Evolutionary conservation across 371 early-diverging fungal species (phyloP).

Genomic region (Zopfochytrium polystomum): DNA sequence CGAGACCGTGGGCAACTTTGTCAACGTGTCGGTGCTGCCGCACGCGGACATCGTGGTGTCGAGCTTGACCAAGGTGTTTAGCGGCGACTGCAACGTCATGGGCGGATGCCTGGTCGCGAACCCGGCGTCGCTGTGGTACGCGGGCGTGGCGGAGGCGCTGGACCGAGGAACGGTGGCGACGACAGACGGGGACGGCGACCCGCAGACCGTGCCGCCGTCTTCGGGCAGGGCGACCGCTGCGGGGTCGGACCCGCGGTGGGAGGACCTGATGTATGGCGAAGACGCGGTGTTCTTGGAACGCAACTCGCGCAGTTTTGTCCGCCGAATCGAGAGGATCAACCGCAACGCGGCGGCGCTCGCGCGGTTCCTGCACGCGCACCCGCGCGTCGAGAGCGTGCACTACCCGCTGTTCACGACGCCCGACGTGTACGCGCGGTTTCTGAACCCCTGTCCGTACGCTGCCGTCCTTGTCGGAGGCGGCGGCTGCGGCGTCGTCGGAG

Average conservation of each 20-base stretch:
- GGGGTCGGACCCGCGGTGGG: too few relatives aligned
- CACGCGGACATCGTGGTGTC: slow-evolving; percentile 88
- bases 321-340: slow-evolving; percentile 71
- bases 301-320: slow-evolving; percentile 84
- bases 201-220: too few relatives aligned
- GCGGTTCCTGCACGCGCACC: slow-evolving; percentile 63
- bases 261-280: slow-evolving; percentile 85
- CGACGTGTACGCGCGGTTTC: slow-evolving; percentile 63
- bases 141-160: too few relatives aligned
- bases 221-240: too few relatives aligned
- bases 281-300: slow-evolving; percentile 92
- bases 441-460: slow-evolving; percentile 36
- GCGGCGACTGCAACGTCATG: slow-evolving; percentile 96
- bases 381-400: slow-evolving; percentile 67
- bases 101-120: too few relatives aligned
- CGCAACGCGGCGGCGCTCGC: slow-evolving; percentile 74
- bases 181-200: slow-evolving; percentile 46
- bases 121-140: too few relatives aligned
- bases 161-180: slow-evolving; percentile 45
- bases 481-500: too few relatives aligned
- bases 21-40: slow-evolving; percentile 72
- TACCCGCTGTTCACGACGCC: slow-evolving; percentile 81
- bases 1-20: slow-evolving; percentile 91
- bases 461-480: too few relatives aligned
- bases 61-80: slow-evolving; percentile 90